Evolutionary conservation across 1,139 yeast species (phyloP).

Genomic region (Lodderomyces pseudojiufengensis): DNA sequence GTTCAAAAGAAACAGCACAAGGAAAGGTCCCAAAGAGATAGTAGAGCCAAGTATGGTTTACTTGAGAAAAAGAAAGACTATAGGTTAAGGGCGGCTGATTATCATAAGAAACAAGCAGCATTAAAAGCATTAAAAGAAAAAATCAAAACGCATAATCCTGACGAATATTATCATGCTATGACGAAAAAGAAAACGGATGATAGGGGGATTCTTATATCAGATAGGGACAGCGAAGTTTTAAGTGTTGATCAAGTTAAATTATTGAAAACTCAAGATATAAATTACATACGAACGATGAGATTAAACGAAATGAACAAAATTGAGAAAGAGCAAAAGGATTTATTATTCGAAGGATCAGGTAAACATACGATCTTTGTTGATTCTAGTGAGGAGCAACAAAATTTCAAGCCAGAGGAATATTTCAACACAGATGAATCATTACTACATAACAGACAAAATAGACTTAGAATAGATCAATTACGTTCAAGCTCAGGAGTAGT

Average conservation of each 20-base stretch:
- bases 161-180: conserved; percentile 96
- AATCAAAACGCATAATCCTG: conserved; percentile 79
- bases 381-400: conserved; percentile 47
- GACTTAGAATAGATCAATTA: conserved; percentile 63
- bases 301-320: conserved; percentile 66
- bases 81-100: conserved; percentile 81
- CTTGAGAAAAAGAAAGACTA: conserved; percentile 96
- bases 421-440: conserved; percentile 70
- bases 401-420: conserved; percentile 59
- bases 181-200: conserved; percentile 62
- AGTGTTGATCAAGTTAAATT: conserved; percentile 74
- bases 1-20: conserved; percentile 94
- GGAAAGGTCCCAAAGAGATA: conserved; percentile 83
- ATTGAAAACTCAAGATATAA: conserved; percentile 84
- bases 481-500: conserved; percentile 33
- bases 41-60: conserved; percentile 72
- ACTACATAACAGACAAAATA: conserved; percentile 64
- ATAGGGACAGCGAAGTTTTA: conserved; percentile 62
- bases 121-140: conserved; percentile 70
- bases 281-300: conserved; percentile 75
- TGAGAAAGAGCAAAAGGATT: conserved; percentile 52
- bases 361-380: conserved; percentile 87
- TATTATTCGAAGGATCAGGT: conserved; percentile 57
- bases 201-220: conserved; percentile 61
- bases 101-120: conserved; percentile 83